Conservation (phyloP, 805 yeast genomes). For the Saturnispora gosingensis region DNA sequence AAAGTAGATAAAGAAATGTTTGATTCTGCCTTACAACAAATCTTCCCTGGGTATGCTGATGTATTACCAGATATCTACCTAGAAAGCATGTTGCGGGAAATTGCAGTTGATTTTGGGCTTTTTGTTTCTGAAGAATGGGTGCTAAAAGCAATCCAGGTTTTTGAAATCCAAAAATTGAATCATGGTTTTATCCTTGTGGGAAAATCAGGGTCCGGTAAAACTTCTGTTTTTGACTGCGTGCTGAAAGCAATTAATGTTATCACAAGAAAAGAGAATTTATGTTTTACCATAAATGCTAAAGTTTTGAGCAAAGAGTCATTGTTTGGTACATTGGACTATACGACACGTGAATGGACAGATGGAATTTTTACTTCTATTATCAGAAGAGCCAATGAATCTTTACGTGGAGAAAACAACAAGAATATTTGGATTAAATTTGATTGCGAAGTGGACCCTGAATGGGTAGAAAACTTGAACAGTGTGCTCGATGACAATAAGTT, state of each 20-base stretch:
- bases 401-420: conserved; percentile 48
- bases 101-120: conserved; percentile 28
- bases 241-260: conserved; percentile 33
- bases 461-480: conserved; percentile 88
- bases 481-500: conserved; percentile 81
- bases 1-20: conserved; percentile 41
- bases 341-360: conserved; percentile 89
- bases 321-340: conserved; percentile 61
- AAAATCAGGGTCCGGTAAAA: conserved; percentile 64
- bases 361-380: conserved; percentile 68
- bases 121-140: conserved; percentile 35
- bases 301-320: conserved; percentile 55
- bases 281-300: conserved; percentile 61
- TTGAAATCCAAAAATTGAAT: conserved; percentile 49
- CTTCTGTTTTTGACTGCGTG: conserved; percentile 42
- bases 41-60: background rate
- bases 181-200: conserved; percentile 84
- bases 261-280: conserved; percentile 28
- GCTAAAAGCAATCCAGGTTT: conserved; percentile 50
- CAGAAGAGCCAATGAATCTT: conserved; percentile 45
- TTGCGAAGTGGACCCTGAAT: conserved; percentile 87
- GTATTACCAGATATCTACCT: conserved; percentile 5
- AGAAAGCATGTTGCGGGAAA: conserved; percentile 14
- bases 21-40: conserved; percentile 4
- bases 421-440: conserved; percentile 77